Conservation (phyloP, 495 filamentous ascomycete species). For the Hyaloscypha finlandica region DNA sequence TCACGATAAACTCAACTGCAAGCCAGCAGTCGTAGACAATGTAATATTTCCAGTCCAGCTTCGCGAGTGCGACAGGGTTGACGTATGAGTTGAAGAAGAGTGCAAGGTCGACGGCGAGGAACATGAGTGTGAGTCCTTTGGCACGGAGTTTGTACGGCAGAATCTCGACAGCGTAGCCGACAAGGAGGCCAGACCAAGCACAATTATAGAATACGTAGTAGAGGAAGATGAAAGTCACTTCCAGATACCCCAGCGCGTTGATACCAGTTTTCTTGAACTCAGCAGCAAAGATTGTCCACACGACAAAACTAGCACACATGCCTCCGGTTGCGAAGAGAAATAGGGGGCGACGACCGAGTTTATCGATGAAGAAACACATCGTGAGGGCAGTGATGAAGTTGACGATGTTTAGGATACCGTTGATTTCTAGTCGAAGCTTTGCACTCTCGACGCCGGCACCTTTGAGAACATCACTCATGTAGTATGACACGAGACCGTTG, state of each 20-base stretch:
- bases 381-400: constrained; percentile 42
- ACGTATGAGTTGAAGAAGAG: constrained; percentile 54
- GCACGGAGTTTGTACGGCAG: constrained; percentile 40
- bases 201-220: constrained; percentile 46
- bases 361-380: constrained; percentile 45
- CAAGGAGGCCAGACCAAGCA: constrained; percentile 39
- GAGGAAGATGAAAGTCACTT: constrained; percentile 45
- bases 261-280: constrained; percentile 26
- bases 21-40: constrained; percentile 45
- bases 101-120: constrained; percentile 41
- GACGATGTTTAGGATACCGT: constrained; percentile 45
- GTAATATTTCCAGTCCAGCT: constrained; percentile 51
- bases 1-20: constrained; percentile 41
- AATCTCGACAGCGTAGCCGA: constrained; percentile 47
- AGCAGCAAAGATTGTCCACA: constrained; percentile 40
- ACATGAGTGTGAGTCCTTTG: constrained; percentile 46
- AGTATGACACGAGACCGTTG: constrained; percentile 58
- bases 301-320: constrained; percentile 40
- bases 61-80: constrained; percentile 47
- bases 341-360: constrained; percentile 41
- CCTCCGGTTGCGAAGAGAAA: constrained; percentile 42
- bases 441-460: constrained; percentile 20
- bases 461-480: constrained; percentile 33
- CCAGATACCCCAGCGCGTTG: constrained; percentile 26
- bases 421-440: constrained; percentile 20